These are phyloP conservation scores for Nicotiana tabacum DNA, from an alignment of 257 asterid species.

Conservation along the genomic window DNA sequence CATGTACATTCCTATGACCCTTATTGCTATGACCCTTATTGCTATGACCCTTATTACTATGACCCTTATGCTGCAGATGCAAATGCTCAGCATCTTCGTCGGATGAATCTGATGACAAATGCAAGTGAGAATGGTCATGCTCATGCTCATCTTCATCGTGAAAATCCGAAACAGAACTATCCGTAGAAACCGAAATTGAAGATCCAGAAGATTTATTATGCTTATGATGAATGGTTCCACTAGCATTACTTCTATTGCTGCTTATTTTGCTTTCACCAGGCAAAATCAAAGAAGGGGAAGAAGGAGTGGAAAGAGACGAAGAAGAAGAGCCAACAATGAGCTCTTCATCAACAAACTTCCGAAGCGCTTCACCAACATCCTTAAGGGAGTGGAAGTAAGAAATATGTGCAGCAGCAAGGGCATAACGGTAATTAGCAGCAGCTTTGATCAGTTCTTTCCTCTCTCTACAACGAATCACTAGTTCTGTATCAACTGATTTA, in stretches of 20 bases:
- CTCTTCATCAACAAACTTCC: conserved; percentile 88
- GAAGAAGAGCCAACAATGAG: conserved; percentile 44
- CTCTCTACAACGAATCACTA: conserved; percentile 83
- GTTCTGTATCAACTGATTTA: conserved; percentile 62
- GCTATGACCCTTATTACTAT: neutral
- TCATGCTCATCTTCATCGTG: conserved; percentile 31
- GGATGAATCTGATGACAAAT: conserved; percentile 48
- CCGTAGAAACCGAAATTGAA: conserved; percentile 12
- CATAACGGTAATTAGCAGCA: conserved; percentile 86
- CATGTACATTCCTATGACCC: conserved; percentile 11
- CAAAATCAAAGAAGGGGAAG: conserved; percentile 66
- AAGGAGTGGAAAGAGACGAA: conserved; percentile 44
- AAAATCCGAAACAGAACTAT: conserved; percentile 4
- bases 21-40: neutral
- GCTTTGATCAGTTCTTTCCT: conserved; percentile 67
- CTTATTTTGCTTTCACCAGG: conserved; percentile 21
- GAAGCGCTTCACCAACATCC: conserved; percentile 85
- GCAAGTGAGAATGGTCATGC: conserved; percentile 45
- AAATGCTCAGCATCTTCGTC: conserved; percentile 31
- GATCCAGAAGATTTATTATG: conserved; percentile 13
- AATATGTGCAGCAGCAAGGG: conserved; percentile 88
- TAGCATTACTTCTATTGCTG: neutral
- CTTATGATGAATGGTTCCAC: neutral
- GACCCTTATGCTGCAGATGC: neutral
- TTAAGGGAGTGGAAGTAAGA: conserved; percentile 74